Base-by-base conservation (phyloP, 306 rosid genomes). In the Delonix regia region DNA sequence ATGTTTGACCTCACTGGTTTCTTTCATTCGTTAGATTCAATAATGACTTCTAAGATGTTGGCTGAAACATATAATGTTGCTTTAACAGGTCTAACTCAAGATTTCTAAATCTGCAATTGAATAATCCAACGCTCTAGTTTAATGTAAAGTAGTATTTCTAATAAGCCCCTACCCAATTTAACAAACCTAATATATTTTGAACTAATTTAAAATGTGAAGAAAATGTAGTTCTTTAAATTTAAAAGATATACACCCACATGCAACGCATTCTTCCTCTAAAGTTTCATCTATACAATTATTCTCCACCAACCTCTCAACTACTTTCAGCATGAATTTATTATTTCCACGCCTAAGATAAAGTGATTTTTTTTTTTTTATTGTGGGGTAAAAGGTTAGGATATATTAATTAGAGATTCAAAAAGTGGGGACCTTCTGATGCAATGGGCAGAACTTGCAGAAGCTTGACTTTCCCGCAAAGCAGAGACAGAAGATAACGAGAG, bases 381-480 rank as follows among this genome's bases (percentile, higher is more conserved):
- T 3, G n/a, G 4, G 16, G 9, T 41, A 16, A 2, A 38, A 39
- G 49, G n/a, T n/a, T 4, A 39, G 59, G 36, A 10, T 10, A n/a
- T n/a, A n/a, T 30, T 22, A 38, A 45, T 55, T 27, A 62, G 11
- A 67, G n/a, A 25, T 63, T 9, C 53, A 71, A 48, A 51, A 12
- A 45, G 71, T 65, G 77, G 83, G 81, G 79, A 73, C 86, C 61
- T 71, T 78, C n/a, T 53, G 75, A 12, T 12, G 64, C 34, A 60
- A 38, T 33, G 69, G 47, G 68, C 79, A 69, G 49, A 63, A 72
- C n/a, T n/a, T 5, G 55, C 74, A 79, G 49, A 87, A 69, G 56
- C 88, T 77, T 82, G 41, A 55, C 88, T 82, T 84, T 82, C 65
- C 64, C 38, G 74, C 74, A 15, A 87, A 64, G 88, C 13, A 60